Conservation (phyloP, 148 eudicot genomes). For the Dysphania ambrosioides region DNA sequence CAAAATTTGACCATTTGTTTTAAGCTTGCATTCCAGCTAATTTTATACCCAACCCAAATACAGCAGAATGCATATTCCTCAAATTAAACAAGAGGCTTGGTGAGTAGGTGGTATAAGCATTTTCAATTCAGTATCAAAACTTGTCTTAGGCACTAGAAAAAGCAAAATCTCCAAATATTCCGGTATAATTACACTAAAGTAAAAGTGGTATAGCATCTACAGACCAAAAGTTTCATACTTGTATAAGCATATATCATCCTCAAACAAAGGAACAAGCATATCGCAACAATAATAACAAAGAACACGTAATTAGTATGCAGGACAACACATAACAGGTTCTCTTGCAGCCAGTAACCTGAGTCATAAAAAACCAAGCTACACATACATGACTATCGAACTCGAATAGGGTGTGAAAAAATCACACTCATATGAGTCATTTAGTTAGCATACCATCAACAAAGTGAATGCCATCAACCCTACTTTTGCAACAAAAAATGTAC, state of each 20-base stretch:
- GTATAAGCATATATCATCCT: background rate
- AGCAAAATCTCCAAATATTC: background rate
- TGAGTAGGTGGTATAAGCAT: background rate
- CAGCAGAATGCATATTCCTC: background rate
- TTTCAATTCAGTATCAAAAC: background rate
- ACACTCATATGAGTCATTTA: too few relatives aligned
- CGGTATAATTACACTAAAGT: background rate
- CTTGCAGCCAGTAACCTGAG: background rate
- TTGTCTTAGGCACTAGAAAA: background rate
- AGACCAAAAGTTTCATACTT: background rate
- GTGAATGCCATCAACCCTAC: background rate
- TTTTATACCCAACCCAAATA: background rate
- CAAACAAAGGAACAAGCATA: slow-evolving; percentile 4
- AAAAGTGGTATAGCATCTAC: background rate
- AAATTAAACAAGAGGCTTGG: background rate
- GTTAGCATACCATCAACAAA: background rate
- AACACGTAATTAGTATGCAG: background rate
- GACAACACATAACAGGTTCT: background rate
- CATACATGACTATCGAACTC: background rate
- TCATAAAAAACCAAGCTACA: background rate
- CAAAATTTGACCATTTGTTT: background rate
- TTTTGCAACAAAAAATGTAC: background rate
- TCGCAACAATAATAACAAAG: background rate
- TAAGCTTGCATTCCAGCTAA: background rate
- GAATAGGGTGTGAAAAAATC: background rate